Base-by-base conservation (phyloP, 2,329 filamentous ascomycete genomes). In the Neurospora crassa region DNA sequence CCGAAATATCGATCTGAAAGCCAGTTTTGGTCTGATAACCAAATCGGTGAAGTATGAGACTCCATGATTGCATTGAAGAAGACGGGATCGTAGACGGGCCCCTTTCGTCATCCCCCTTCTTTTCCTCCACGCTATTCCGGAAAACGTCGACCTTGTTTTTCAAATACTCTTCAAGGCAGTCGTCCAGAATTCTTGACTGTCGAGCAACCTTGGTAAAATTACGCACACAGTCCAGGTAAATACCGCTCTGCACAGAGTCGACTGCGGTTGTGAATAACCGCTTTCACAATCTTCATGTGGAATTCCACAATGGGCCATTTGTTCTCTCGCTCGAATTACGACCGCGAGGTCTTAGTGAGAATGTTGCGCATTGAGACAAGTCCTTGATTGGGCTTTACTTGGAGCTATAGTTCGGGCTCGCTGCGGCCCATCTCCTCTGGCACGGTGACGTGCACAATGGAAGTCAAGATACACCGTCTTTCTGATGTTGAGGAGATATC, bases 121-220 rank as follows among this genome's bases (percentile, higher is more conserved):
- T 86, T 74, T 89, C 85, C 70, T 87, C 86, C 41, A 84, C 80
- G 70, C 85, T 87, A 71, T 95, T 91, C 69, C 95, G 87, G 75
- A 91, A 90, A 2, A 99, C 94, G 77, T 97, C 94, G 70, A 99
- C 93, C 71, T 90, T 88, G 71, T 94, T 94, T 80, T 98, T 97
- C 85, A 98, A 98, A 78, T 97, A 98, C 70, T 91, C 90, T 79
- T 97, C 94, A 20, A 99, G 82, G 76, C 95, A 98, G 75, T 96
- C 92, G 80, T 98, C 96, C 24, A 99, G 82, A 5, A 29, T 45
- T 37, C 34, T 37, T 37, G 34, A 37, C 6, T 1, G 34, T 37
- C 6, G 34, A 8, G 7, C 34, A 1, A 2, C 29, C 29, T 37
- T 37, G 6, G 5, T 7, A 37, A 2, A 37, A 37, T 1, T 6